Evolutionary conservation across 495 filamentous ascomycete genomes (phyloP), one percentile per base, ranked within the genome.

Genomic region (Xylaria grammica): DNA sequence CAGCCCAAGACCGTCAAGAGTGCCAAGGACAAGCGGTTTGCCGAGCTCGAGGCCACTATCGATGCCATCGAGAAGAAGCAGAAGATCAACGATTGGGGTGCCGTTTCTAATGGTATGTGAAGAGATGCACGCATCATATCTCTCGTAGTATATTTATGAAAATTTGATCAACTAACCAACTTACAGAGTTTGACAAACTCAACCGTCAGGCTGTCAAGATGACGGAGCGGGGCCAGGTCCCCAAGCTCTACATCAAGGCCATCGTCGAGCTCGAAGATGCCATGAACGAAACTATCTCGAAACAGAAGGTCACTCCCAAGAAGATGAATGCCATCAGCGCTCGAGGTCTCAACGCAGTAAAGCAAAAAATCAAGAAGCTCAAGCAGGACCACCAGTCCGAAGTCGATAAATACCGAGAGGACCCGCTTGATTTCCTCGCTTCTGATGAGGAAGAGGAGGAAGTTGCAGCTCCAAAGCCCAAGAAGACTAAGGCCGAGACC

Each of bases 291-390:
- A 90, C 93, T 17, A 86, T 93, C 62, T 85, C 90, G 71, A 97
- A 97, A 82, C 92, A 97, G 77, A 99, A 98, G 82, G 90, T 94
- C 66, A 89, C 93, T 7, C 89, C 90, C 54, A 97, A 96, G 88
- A 98, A 97, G 85, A 96, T 98, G 94, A 99, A 97, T 77, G 92
- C 94, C 44, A 93, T 90, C 73, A 96, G 93, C 71, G 89, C 93
- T 63, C 91, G 93, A 81, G 92, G 93, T 71, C 85, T 99, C 69
- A 99, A 97, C 72, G 91, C 92, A 53, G 90, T 98, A 67, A 96
- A 97, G 81, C 95, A 99, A 78, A 89, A 89, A 76, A 92, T 98
- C 81, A 92, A 94, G 86, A 97, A 96, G 83, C 96, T 94, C 82
- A 98, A 97, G 86, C 94, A 96, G 81, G 93, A 96, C 36, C 96